These are phyloP conservation scores for Lactarius deliciosus DNA, from an alignment of 768 basidiomycete genomes.

Conservation along the genomic window DNA sequence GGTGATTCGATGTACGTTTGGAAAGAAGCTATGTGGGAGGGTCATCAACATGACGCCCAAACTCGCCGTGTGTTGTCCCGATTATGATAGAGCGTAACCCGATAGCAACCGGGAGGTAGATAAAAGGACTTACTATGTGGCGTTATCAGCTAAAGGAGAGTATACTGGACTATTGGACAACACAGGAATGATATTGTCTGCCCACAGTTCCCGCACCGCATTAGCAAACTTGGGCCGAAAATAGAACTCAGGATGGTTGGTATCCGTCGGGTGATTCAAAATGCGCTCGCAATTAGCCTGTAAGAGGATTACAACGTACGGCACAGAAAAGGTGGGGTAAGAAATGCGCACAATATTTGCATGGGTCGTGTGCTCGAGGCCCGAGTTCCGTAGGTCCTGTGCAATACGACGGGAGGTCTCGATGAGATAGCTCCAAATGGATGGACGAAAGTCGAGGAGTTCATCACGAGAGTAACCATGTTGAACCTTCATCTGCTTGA, in stretches of 20 bases:
- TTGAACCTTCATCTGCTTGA: constrained; percentile 10
- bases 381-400: background rate
- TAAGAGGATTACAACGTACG: background rate
- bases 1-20: too few relatives aligned
- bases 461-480: constrained; percentile 46
- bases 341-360: background rate
- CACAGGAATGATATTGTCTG: constrained; percentile 41
- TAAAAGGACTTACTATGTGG: constrained; percentile 16
- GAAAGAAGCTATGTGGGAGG: too few relatives aligned
- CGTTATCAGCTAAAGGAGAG: constrained; percentile 8
- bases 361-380: background rate
- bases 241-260: constrained; percentile 33
- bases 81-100: too few relatives aligned
- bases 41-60: too few relatives aligned
- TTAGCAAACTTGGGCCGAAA: constrained; percentile 1
- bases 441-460: background rate
- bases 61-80: too few relatives aligned
- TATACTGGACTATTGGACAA: background rate
- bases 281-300: constrained; percentile 10
- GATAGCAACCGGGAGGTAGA: too few relatives aligned
- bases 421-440: constrained; percentile 15
- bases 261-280: constrained; percentile 8
- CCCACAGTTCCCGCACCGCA: constrained; percentile 17
- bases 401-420: constrained; percentile 3
- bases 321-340: too few relatives aligned